Evolutionary conservation across 768 basidiomycete genomes (phyloP), one percentile per base, ranked within the genome.

Genomic region (Tremella mesenterica): DNA sequence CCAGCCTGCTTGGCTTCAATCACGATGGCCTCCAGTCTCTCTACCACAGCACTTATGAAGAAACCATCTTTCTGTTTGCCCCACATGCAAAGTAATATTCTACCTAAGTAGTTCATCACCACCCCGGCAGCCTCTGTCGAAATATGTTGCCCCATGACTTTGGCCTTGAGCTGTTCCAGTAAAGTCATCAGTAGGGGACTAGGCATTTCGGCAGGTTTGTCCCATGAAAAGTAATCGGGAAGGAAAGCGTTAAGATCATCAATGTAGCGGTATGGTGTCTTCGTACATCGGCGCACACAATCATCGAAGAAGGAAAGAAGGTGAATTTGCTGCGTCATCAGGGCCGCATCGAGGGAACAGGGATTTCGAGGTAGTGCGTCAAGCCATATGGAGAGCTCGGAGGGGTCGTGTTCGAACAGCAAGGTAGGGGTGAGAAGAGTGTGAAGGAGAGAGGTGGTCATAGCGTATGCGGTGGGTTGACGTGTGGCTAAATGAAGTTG

Each of bases 221-320:
- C 47, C 14, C 53, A 57, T n/a, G 54, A 56, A 56, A 64, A 54
- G 20, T 59, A 58, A 18, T 58, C 60, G 5, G 59, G 54, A 10
- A 61, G 43, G 41, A 81, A 65, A 0, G 71, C 63, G 5, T 78
- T 69, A 57, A 83, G 72, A 21, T 83, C 83, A 62, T 95, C 91
- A 49, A 93, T 77, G 66, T 93, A 96, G 26, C 81, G 80, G 69
- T 90, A 86, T 0, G 89, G 87, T 1, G 84, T 85, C 71, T 85
- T 88, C 58, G 84, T 67, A 60, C 85, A 90, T 16, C 87, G 79
- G 53, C 85, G 83, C 2, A 86, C 77, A 64, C 89, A 93, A 47
- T 91, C 88, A 58, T 96, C 92, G 10, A 95, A 62, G 74, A 95
- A 90, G 0, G 63, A 61, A 1, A 76, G 58, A 16, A 85, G 25